These are phyloP conservation scores for Apocynum venetum DNA, from an alignment of 257 asterid species.

Conservation along the genomic window DNA sequence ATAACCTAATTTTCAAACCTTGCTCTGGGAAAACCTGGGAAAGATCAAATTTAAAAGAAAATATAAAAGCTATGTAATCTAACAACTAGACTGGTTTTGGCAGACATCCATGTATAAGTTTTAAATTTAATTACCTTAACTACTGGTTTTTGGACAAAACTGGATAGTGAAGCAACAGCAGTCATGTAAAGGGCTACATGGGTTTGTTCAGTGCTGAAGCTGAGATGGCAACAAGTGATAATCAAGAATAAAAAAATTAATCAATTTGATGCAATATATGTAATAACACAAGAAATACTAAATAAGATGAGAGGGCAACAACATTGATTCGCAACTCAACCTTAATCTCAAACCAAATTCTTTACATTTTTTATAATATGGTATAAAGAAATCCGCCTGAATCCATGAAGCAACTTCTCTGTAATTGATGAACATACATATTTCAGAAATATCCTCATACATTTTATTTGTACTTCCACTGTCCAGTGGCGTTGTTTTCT, in stretches of 20 bases:
- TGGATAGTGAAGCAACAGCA: constrained; percentile 67
- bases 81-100: background rate
- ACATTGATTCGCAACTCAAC: background rate
- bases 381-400: background rate
- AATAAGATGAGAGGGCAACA: background rate
- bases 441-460: background rate
- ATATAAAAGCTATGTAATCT: background rate
- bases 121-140: constrained; percentile 50
- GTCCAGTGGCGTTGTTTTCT: background rate
- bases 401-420: background rate
- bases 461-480: background rate
- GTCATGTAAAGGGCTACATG: constrained; percentile 72
- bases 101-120: background rate
- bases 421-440: background rate
- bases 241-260: constrained; percentile 10
- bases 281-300: background rate
- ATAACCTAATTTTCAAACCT: constrained; percentile 63
- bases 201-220: constrained; percentile 79
- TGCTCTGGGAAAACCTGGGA: constrained; percentile 66
- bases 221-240: constrained; percentile 36
- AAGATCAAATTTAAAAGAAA: background rate
- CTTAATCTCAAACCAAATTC: background rate
- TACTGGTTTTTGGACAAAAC: constrained; percentile 65
- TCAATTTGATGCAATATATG: background rate
- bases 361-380: background rate